Evolutionary conservation across 2,329 filamentous ascomycete genomes (phyloP).

Genomic region (Exophiala sp.): DNA sequence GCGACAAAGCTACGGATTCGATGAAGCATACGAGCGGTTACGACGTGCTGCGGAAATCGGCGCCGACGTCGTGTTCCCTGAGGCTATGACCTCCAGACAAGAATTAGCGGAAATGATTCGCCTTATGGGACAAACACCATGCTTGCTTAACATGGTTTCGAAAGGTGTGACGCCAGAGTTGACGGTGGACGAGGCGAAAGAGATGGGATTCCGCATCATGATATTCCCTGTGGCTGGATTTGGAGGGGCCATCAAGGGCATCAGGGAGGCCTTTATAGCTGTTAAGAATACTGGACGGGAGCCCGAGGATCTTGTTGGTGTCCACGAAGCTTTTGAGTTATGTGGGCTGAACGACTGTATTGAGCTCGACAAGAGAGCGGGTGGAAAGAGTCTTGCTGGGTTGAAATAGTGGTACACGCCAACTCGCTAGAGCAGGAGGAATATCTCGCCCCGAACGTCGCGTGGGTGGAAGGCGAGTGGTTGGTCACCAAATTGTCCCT

Average conservation of each 20-base stretch:
- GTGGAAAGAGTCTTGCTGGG: not conserved
- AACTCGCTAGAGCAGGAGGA: not conserved
- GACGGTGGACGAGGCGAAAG: conserved; percentile 36
- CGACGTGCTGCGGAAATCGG: conserved; percentile 38
- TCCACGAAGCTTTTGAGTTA: not conserved
- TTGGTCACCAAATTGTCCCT: too few species aligned
- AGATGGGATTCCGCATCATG: conserved; percentile 42
- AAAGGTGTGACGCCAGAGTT: conserved; percentile 40
- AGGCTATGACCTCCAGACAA: conserved; percentile 38
- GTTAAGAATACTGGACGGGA: not conserved
- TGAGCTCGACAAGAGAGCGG: not conserved
- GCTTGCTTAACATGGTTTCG: conserved; percentile 45
- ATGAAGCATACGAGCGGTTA: conserved; percentile 37
- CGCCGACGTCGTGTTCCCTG: conserved; percentile 41
- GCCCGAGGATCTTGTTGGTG: not conserved
- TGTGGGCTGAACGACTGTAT: not conserved
- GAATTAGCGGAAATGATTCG: conserved; percentile 34
- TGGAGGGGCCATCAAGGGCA: not conserved
- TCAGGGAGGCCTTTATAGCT: not conserved
- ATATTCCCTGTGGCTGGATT: conserved; percentile 35
- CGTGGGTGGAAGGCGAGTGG: too few species aligned
- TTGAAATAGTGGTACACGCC: not conserved
- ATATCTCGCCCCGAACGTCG: too few species aligned
- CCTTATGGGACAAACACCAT: conserved; percentile 37
- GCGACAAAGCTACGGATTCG: conserved; percentile 35